Evolutionary conservation across 73 alveolate genomes (phyloP), one percentile per base, ranked within the genome.

Genomic region (Tetrahymena malaccensis): DNA sequence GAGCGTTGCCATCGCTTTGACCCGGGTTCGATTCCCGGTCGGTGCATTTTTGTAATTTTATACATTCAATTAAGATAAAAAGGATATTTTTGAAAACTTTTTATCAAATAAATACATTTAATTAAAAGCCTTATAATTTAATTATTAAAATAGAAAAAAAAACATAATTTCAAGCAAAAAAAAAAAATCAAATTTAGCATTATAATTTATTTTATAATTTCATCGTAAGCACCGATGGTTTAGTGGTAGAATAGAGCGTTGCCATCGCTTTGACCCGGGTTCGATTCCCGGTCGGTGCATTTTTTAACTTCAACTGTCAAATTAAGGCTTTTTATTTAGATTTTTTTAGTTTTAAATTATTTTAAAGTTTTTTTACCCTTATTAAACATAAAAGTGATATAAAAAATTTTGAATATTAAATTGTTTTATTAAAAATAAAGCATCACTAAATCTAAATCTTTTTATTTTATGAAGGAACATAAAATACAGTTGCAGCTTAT

Each of bases 261-360:
- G 89, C 89, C 89, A 70, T 70, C 89, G 89, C 89, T 70, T 70
- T 70, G 89, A 70, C 89, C 89, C 89, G 89, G 89, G 89, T 70
- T 70, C 89, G 89, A 70, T 70, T 70, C 89, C 89, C 89, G 89
- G 89, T 70, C 89, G 89, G 89, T 70, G 89, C 89, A 70, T 70
- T 70, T 70, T 70, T 70, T 31, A 50, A 19, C 22, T 17, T 13
- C 22, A 17, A 44, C 22, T 35, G 43, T 35, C 43, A 35, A 19
- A 7, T 1, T 7, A 19, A 13, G 22, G 31, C 27, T 21, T 50
- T 19, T 22, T 19, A 31, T 17, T 70, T 70, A 31, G 3, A 70
- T n/a, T n/a, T n/a, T n/a, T n/a, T n/a, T n/a, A n/a, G n/a, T n/a
- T n/a, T n/a, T 1, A 70, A 22, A n/a, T n/a, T 31, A n/a, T 25